Evolutionary conservation across 129 eudicot species (phyloP).

Genomic region (Escallonia rubra): DNA sequence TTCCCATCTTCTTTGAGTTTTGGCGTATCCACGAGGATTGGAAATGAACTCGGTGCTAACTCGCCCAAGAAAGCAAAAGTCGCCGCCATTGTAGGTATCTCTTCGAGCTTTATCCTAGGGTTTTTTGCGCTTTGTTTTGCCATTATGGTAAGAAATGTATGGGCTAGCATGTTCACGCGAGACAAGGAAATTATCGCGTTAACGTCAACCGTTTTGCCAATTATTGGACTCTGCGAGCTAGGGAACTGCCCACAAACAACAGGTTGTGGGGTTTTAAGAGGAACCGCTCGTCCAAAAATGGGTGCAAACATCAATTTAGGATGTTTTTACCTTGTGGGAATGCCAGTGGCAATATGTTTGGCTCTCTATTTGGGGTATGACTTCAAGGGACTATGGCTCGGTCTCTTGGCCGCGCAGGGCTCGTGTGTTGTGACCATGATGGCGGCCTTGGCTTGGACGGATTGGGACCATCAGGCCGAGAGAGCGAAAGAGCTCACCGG

Average conservation of each 20-base stretch:
- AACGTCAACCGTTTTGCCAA: constrained; percentile 44
- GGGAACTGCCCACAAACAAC: constrained; percentile 67
- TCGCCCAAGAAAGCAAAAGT: constrained; percentile 33
- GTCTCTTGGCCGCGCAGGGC: constrained; percentile 49
- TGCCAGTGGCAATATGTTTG: constrained; percentile 46
- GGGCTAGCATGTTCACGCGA: constrained; percentile 49
- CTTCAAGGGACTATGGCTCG: constrained; percentile 51
- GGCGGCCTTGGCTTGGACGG: constrained; percentile 31
- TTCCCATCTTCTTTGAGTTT: constrained; percentile 61
- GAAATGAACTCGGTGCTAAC: constrained; percentile 48
- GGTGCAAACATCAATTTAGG: constrained; percentile 52
- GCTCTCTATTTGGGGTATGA: constrained; percentile 31
- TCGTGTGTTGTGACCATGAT: constrained; percentile 44
- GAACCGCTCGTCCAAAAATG: constrained; percentile 46
- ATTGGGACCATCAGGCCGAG: constrained; percentile 46
- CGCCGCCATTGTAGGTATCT: constrained; percentile 34
- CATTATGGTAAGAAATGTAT: constrained; percentile 26
- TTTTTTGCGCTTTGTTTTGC: constrained; percentile 33
- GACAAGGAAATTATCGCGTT: constrained; percentile 38
- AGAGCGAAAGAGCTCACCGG: constrained; percentile 43
- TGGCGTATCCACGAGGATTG: constrained; percentile 54
- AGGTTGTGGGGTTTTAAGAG: constrained; percentile 49
- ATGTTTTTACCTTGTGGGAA: constrained; percentile 52
- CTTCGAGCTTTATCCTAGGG: constrained; percentile 31
- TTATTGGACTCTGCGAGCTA: constrained; percentile 54